These are phyloP conservation scores for Colletotrichum tabaci DNA, from an alignment of 2,329 filamentous ascomycete genomes.

Conservation along the genomic window DNA sequence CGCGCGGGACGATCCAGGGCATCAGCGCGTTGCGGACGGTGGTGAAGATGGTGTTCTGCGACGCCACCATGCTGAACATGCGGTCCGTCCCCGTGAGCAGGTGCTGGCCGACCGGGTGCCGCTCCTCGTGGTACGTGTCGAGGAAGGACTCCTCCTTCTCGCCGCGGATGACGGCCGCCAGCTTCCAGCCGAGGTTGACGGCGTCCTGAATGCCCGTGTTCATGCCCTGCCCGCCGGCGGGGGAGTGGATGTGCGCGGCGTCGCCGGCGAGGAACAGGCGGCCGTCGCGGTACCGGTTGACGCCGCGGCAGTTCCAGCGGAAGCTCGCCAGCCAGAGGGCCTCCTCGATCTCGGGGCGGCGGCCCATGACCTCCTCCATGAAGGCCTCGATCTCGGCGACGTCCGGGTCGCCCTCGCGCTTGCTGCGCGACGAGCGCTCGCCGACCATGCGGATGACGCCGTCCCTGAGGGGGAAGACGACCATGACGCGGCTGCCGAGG, in stretches of 20 bases:
- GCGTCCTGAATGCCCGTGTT: conserved; percentile 55
- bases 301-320: conserved; percentile 60
- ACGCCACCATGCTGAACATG: conserved; percentile 56
- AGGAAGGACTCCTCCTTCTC: conserved; percentile 55
- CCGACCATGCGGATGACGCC: conserved; percentile 49
- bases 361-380: conserved; percentile 49
- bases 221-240: conserved; percentile 55
- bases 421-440: conserved; percentile 34
- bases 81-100: conserved; percentile 60
- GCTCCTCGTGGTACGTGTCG: conserved; percentile 63
- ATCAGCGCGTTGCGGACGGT: conserved; percentile 57
- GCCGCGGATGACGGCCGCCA: conserved; percentile 45
- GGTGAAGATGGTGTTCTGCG: conserved; percentile 52
- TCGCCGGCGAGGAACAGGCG: conserved; percentile 51
- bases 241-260: conserved; percentile 54
- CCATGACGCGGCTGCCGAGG: conserved; percentile 53
- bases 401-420: conserved; percentile 19
- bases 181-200: conserved; percentile 54
- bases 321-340: conserved; percentile 61
- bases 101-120: conserved; percentile 60
- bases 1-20: conserved; percentile 55
- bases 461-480: conserved; percentile 51
- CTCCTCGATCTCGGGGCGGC: conserved; percentile 48
- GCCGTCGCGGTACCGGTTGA: conserved; percentile 55
- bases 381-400: conserved; percentile 44